A percentile compares a stretch with the other conserved stretches of the same genome.
These are phyloP conservation scores for Arachnomyces sp. DNA, from an alignment of 2,329 filamentous ascomycete species.

Conservation along the genomic window DNA sequence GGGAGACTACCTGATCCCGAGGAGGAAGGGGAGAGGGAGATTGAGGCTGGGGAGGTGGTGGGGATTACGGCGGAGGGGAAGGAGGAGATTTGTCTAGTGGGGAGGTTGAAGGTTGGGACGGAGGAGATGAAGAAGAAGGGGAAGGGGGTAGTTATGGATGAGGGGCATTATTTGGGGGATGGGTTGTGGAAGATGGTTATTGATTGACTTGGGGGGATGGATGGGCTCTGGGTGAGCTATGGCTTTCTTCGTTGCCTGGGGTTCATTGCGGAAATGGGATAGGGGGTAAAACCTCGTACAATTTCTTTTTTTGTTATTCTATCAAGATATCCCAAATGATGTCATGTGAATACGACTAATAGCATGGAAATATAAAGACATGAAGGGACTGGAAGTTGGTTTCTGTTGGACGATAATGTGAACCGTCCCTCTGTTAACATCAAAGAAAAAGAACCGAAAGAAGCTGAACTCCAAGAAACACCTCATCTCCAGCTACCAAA, in stretches of 20 bases:
- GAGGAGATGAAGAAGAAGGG: slow-evolving; percentile 89
- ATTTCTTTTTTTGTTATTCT: too few relatives aligned
- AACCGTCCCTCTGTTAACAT: too few relatives aligned
- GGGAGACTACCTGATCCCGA: slow-evolving; percentile 63
- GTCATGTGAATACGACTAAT: too few relatives aligned
- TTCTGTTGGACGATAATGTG: too few relatives aligned
- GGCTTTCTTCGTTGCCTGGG: slow-evolving; percentile 4
- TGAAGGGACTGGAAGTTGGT: too few relatives aligned
- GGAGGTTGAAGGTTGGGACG: slow-evolving; percentile 73
- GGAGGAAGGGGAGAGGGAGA: slow-evolving; percentile 44
- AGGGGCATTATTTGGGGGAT: slow-evolving; percentile 88
- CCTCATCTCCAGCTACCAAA: too few relatives aligned
- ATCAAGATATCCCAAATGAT: too few relatives aligned
- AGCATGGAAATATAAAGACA: too few relatives aligned
- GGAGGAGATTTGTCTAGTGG: slow-evolving; percentile 81
- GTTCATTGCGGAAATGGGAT: neutral
- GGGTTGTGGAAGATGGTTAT: slow-evolving; percentile 74
- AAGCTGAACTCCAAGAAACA: slow-evolving; percentile 1
- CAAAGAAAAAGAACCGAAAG: too few relatives aligned
- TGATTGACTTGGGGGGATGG: slow-evolving; percentile 34
- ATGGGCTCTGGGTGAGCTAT: too few relatives aligned
- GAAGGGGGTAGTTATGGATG: slow-evolving; percentile 90
- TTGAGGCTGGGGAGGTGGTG: slow-evolving; percentile 75
- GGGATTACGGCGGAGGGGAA: slow-evolving; percentile 91
- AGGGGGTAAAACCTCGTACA: too few relatives aligned